Base-by-base conservation (phyloP, 441 rosid genomes). In the Raphanus hybrid region DNA sequence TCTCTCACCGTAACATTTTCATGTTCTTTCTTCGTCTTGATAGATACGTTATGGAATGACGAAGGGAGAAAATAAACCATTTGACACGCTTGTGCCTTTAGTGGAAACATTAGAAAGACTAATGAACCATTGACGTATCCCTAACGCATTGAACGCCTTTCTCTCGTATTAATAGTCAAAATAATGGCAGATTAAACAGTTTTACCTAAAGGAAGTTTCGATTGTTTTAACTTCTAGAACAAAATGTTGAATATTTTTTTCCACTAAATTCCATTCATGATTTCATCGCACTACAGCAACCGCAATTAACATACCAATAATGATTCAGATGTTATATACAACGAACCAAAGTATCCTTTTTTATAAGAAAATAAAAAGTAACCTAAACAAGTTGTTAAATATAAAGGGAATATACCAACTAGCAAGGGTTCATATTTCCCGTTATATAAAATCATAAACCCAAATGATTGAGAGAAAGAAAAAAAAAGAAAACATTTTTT, bases 381-480 rank as follows among this genome's bases (percentile, higher is more conserved):
- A n/a, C 54, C 54, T 5, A 4, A 48, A 12, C 16, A 5, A 48
- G 54, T 48, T 48, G n/a, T 48, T 48, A 48, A 12, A 48, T 48
- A 48, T 45, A n/a, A 12, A 12, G 6, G 54, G 63, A 26, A 59
- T 29, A 43, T 62, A 62, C 45, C 77, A 74, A 65, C 59, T 74
- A 39, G 71, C 58, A 74, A 65, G 32, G 41, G 34, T 55, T 23
- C 26, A 48, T 48, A 48, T 48, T n/a, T 12, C 54, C 54, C 16
- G 16, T 48, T n/a, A n/a, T 48, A 48, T 48, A 48, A 48, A 23
- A 23, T 18, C 20, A 18, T 18, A 18, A 29, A 52, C 45, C 37
- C 64, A 60, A 65, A 52, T 18, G 64, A 73, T 48, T 48, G 54
- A 48, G 54, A 1, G n/a, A n/a, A 12, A n/a, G 20, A 18, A 23